Evolutionary conservation across 1,139 yeast species (phyloP).

Genomic region (Blastobotrys persicus): DNA sequence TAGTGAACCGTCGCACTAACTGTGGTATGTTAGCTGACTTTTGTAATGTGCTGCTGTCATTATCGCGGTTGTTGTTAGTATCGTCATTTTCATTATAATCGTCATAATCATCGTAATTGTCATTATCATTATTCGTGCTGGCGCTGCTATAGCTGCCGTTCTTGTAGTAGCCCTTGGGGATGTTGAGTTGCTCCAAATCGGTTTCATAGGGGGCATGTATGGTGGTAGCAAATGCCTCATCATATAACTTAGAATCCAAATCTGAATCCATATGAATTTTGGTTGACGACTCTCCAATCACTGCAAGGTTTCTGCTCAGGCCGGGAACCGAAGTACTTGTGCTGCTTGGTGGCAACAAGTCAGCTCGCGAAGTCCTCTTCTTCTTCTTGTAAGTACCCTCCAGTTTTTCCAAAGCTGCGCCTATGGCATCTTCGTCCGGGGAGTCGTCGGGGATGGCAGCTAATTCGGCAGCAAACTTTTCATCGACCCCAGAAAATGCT

Average conservation of each 20-base stretch:
- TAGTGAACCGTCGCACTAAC: not conserved
- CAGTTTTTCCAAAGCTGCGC: constrained; percentile 67
- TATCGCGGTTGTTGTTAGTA: not conserved
- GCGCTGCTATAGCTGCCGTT: not conserved
- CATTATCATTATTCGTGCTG: not conserved
- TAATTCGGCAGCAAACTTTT: constrained; percentile 28
- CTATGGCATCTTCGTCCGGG: constrained; percentile 66
- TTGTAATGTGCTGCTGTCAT: too few relatives aligned
- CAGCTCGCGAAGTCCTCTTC: constrained; percentile 4
- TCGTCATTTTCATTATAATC: not conserved
- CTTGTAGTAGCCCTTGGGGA: constrained; percentile 11
- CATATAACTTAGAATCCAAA: constrained; percentile 14
- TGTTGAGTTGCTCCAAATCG: constrained; percentile 14
- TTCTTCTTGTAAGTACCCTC: constrained; percentile 55
- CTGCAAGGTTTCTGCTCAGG: constrained; percentile 9
- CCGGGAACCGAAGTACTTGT: constrained; percentile 5
- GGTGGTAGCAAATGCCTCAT: constrained; percentile 13
- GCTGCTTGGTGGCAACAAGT: not conserved
- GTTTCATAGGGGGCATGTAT: constrained; percentile 2
- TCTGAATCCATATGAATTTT: constrained; percentile 4
- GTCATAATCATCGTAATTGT: not conserved
- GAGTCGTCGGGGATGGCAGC: constrained; percentile 68
- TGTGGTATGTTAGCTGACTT: not conserved
- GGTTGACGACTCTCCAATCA: constrained; percentile 6
- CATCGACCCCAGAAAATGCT: constrained; percentile 25